These are phyloP conservation scores for Usnea hakonensis DNA, from an alignment of 495 filamentous ascomycete species.

Conservation along the genomic window DNA sequence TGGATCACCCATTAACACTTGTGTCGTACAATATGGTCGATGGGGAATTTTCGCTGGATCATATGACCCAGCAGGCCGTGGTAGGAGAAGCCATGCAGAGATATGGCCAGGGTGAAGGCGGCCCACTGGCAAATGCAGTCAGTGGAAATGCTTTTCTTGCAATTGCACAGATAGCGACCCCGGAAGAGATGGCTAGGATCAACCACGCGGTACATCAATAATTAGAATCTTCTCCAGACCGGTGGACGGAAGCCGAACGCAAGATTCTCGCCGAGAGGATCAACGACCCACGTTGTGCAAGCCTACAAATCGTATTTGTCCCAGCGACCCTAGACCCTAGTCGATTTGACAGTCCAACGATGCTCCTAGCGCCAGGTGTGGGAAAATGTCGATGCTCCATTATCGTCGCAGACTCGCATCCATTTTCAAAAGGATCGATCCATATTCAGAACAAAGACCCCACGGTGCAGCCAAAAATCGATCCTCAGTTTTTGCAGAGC, in stretches of 20 bases:
- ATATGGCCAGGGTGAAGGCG: constrained; percentile 12
- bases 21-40: constrained; percentile 11
- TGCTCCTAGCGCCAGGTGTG: neutral
- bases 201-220: neutral
- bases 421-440: constrained; percentile 29
- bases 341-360: constrained; percentile 3
- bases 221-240: neutral
- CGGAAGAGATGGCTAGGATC: neutral
- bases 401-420: constrained; percentile 21
- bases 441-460: constrained; percentile 27
- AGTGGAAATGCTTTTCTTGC: constrained; percentile 3
- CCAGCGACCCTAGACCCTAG: constrained; percentile 3
- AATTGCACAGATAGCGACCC: constrained; percentile 5
- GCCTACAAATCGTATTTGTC: constrained; percentile 2
- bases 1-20: constrained; percentile 33
- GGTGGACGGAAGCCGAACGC: neutral
- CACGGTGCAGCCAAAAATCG: constrained; percentile 21
- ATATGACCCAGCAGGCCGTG: neutral
- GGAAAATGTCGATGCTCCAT: constrained; percentile 13
- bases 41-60: constrained; percentile 12
- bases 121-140: constrained; percentile 6
- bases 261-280: constrained; percentile 5
- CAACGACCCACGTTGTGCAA: neutral
- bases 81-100: neutral
- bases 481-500: constrained; percentile 26